Base-by-base conservation (phyloP, 345 rosid genomes). In the Sisymbrium altissimum region DNA sequence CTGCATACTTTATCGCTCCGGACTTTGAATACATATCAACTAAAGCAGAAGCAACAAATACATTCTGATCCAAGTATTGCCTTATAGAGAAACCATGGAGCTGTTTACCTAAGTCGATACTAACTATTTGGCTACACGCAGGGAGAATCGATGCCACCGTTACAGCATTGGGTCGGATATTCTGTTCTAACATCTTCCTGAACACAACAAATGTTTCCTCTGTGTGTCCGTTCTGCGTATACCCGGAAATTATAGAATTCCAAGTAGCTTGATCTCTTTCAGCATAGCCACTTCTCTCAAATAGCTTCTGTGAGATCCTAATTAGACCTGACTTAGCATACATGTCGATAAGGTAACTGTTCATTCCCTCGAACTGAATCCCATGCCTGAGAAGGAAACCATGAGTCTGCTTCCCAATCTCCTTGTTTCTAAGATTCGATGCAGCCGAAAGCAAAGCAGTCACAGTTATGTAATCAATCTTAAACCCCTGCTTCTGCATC, bases 201-300 rank as follows among this genome's bases (percentile, higher is more conserved):
- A 89, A 81, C 35, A 81, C 81, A 63, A 33, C 54, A 64, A 90
- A 84, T 13, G 88, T 86, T 68, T 90, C 91, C 60, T 83, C 86
- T 38, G 73, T 60, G 72, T 81, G 78, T 55, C 86, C 91, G 68
- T 89, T 87, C 73, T 89, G 97, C 0, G 89, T 81, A 79, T 83
- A 91, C 40, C 98, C 98, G 54, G 92, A 83, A 76, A 93, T 78
- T 91, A 90, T 87, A 44, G 97, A 83, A 74, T 93, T 93, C 97
- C 96, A 93, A 19, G 89, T 89, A 71, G 96, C 93, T 66, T 84
- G 93, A 83, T 93, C 97, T 78, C 79, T 74, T 65, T 74, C 81
- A 18, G 30, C 65, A 44, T 59, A 29, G 60, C 43, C 49, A 38
- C 73, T 72, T 45, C 66, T 77, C 81, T 76, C 83, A 78, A 89